Evolutionary conservation across 2,329 filamentous ascomycete genomes (phyloP).

Genomic region (Fusarium pseudonygamai): DNA sequence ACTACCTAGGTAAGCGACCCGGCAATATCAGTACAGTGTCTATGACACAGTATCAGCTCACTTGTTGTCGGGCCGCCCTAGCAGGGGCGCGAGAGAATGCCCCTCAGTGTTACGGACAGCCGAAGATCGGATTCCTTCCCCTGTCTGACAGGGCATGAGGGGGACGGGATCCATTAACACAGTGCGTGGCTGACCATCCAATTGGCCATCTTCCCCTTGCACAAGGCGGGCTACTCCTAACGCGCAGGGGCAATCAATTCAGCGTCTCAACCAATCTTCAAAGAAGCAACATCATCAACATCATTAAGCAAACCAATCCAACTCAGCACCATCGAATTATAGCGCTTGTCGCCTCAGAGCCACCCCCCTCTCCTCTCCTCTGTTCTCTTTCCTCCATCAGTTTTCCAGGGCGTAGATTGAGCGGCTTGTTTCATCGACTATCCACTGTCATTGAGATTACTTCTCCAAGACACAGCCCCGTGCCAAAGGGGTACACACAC

Average conservation of each 20-base stretch:
- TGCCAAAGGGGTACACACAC: slow-evolving; percentile 26
- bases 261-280: slow-evolving; percentile 18
- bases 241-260: slow-evolving; percentile 10
- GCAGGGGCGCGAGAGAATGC: slow-evolving; percentile 10
- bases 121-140: background rate
- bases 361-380: background rate
- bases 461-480: background rate
- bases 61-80: background rate
- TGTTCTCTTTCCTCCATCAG: background rate
- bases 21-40: background rate
- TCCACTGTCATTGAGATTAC: slow-evolving; percentile 1
- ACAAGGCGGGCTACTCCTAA: background rate
- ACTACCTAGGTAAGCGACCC: background rate
- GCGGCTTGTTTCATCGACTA: slow-evolving; percentile 9
- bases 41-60: background rate
- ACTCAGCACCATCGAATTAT: slow-evolving; percentile 1
- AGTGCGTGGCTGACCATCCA: slow-evolving; percentile 1
- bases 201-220: slow-evolving; percentile 19
- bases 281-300: slow-evolving; percentile 25
- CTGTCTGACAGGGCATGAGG: background rate
- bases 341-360: background rate
- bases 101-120: background rate
- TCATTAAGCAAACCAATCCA: background rate
- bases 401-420: background rate
- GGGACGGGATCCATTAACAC: background rate